A percentile compares a stretch with the other conserved stretches of the same genome.
Conservation (phyloP, 192 early-diverging fungal species). For the Rhizophagus prolifer region DNA sequence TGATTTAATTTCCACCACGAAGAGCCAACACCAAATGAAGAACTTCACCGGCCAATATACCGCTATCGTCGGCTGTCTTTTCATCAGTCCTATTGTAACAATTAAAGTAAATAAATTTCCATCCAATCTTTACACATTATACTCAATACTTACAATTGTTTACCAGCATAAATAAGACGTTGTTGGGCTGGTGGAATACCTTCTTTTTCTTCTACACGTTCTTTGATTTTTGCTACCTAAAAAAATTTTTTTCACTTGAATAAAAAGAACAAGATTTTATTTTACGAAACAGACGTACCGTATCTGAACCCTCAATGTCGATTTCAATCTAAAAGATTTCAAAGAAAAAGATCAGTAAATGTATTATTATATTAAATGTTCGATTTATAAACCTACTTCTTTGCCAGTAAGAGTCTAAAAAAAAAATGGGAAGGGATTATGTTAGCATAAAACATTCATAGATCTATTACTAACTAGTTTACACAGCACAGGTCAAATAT, state of each 20-base stretch:
- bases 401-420: slow-evolving; percentile 83
- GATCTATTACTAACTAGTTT: not conserved
- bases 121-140: not conserved
- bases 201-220: slow-evolving; percentile 93
- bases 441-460: not conserved
- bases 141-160: slow-evolving; percentile 74
- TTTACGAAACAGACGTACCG: slow-evolving; percentile 35
- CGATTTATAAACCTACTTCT: slow-evolving; percentile 57
- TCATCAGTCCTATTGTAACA: slow-evolving; percentile 69
- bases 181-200: slow-evolving; percentile 97
- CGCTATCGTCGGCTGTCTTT: slow-evolving; percentile 64
- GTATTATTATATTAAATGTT: not conserved
- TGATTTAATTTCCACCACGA: slow-evolving; percentile 69
- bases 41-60: slow-evolving; percentile 75
- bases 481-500: not conserved
- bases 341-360: not conserved
- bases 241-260: too few species aligned
- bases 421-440: not conserved
- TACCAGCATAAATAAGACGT: slow-evolving; percentile 90
- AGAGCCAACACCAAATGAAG: slow-evolving; percentile 94
- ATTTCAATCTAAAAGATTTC: slow-evolving; percentile 74
- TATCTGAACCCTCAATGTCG: slow-evolving; percentile 79
- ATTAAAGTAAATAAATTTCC: not conserved
- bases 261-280: too few species aligned
- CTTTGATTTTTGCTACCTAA: slow-evolving; percentile 83